Conservation (phyloP, 768 basidiomycete species). For the Neoboletus subvelutipes region DNA sequence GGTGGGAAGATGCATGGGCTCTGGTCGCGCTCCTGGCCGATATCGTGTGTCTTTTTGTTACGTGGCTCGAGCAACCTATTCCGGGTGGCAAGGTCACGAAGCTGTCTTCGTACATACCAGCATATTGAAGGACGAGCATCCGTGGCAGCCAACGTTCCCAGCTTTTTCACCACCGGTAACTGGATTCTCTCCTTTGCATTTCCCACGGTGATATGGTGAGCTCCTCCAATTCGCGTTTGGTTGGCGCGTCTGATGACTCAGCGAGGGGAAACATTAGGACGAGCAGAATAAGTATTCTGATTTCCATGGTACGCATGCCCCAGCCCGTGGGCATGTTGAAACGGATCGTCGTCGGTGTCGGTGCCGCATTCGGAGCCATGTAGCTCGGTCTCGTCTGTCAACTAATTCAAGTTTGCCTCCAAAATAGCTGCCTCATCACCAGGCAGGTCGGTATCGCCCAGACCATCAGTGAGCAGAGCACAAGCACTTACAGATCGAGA, state of each 20-base stretch:
- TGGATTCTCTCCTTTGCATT: slow-evolving; percentile 1
- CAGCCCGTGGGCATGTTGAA: neutral
- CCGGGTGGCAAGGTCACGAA: neutral
- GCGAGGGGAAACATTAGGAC: neutral
- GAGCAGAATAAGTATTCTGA: neutral
- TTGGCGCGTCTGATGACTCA: neutral
- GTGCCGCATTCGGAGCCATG: neutral
- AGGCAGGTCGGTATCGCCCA: neutral
- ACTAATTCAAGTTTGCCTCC: neutral
- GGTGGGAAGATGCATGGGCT: slow-evolving; percentile 1
- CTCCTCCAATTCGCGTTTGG: neutral
- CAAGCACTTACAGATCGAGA: neutral
- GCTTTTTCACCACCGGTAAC: neutral
- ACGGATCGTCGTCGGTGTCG: neutral
- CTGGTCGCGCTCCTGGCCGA: neutral
- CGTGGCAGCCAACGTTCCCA: neutral
- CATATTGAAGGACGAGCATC: neutral
- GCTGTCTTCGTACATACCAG: neutral
- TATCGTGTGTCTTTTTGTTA: neutral
- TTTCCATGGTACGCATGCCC: neutral
- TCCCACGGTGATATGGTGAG: slow-evolving; percentile 3
- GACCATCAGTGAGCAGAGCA: neutral
- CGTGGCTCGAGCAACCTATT: neutral
- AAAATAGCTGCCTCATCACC: neutral
- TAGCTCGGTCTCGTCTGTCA: neutral